phyloP scores from a whole-genome alignment of 192 early-diverging fungal species.

The Dimargaris cristalligena region DNA sequence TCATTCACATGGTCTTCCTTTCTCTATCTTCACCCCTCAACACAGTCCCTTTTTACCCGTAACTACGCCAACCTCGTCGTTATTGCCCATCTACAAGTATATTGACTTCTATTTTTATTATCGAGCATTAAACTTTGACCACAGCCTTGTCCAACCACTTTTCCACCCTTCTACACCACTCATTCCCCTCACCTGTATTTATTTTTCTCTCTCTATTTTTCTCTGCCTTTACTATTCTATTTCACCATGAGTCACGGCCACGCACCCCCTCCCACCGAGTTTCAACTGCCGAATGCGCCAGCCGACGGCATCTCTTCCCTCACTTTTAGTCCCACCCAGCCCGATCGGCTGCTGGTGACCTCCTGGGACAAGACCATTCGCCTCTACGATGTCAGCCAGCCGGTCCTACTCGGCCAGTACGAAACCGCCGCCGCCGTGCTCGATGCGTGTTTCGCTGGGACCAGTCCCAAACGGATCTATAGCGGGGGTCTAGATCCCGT shows the following conservation, averaged over 20 bases:
- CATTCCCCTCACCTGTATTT: not conserved
- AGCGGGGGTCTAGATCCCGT: constrained; percentile 61
- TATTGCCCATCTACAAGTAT: not conserved
- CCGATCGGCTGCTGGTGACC: constrained; percentile 49
- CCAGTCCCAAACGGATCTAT: constrained; percentile 27
- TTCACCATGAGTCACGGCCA: not conserved
- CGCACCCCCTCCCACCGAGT: not conserved
- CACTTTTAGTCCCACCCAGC: constrained; percentile 48
- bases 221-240: not conserved
- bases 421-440: constrained; percentile 57
- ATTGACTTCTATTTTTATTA: not conserved
- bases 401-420: constrained; percentile 37
- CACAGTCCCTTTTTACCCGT: not conserved
- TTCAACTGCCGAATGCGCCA: constrained; percentile 52
- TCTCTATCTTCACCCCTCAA: no score
- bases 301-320: constrained; percentile 70
- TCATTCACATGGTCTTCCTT: no score
- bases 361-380: constrained; percentile 87
- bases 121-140: not conserved
- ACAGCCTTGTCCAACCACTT: not conserved
- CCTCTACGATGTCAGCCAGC: constrained; percentile 60
- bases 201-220: not conserved
- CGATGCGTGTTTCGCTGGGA: constrained; percentile 50
- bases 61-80: not conserved
- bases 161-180: not conserved